Percentiles rank a stretch among this genome's conserved stretches.
These are phyloP conservation scores for Brassica incana DNA, from an alignment of 345 rosid genomes.

Conservation along the genomic window DNA sequence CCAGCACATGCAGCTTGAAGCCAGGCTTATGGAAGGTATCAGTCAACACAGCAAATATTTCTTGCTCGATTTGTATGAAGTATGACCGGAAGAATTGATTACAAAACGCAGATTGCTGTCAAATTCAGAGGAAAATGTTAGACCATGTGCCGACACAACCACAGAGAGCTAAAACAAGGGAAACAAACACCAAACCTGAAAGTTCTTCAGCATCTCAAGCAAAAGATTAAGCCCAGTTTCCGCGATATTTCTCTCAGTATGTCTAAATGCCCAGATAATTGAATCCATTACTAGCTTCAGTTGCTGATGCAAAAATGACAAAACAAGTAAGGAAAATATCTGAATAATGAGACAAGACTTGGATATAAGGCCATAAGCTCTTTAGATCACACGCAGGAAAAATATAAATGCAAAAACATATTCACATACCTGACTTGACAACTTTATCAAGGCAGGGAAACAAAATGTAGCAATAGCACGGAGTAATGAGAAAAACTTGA, in stretches of 20 bases:
- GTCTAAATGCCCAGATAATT: slow-evolving; percentile 99
- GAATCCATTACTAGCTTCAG: slow-evolving; percentile 98
- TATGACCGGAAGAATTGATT: slow-evolving; percentile 70
- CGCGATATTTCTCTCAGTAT: slow-evolving; percentile 97
- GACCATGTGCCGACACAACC: slow-evolving; percentile 38
- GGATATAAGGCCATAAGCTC: slow-evolving; percentile 10
- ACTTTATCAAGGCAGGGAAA: slow-evolving; percentile 86
- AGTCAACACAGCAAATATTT: slow-evolving; percentile 91
- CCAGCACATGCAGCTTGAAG: slow-evolving; percentile 92
- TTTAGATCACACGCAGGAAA: neutral
- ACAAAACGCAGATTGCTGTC: slow-evolving; percentile 85
- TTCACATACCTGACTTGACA: slow-evolving; percentile 86
- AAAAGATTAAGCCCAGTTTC: slow-evolving; percentile 94
- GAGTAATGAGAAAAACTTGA: slow-evolving; percentile 94
- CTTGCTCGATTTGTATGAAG: slow-evolving; percentile 69
- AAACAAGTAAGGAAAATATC: slow-evolving; percentile 9
- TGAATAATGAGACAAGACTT: neutral
- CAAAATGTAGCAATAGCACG: slow-evolving; percentile 95
- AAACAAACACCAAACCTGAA: slow-evolving; percentile 58
- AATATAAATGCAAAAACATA: slow-evolving; percentile 7
- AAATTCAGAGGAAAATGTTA: slow-evolving; percentile 22
- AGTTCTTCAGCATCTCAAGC: slow-evolving; percentile 90
- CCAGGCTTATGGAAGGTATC: slow-evolving; percentile 99
- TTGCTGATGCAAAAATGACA: slow-evolving; percentile 58
- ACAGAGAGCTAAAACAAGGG: slow-evolving; percentile 44